These are phyloP conservation scores for Fusarium sacchari DNA, from an alignment of 2,329 filamentous ascomycete species.

Conservation along the genomic window DNA sequence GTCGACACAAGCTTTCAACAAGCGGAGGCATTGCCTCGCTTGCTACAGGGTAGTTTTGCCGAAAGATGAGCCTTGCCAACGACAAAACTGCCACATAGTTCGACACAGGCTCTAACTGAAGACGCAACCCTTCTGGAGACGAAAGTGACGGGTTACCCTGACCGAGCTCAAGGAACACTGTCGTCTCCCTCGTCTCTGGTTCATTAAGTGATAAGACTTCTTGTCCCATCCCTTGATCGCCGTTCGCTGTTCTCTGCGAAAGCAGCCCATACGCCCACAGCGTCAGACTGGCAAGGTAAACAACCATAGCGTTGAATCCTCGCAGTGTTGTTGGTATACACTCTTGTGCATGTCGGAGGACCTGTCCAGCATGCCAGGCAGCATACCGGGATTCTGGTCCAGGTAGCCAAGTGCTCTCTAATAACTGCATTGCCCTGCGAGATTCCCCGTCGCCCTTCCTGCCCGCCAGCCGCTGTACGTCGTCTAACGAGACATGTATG, in stretches of 20 bases:
- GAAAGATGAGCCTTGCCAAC: slow-evolving; percentile 26
- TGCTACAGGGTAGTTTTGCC: slow-evolving; percentile 33
- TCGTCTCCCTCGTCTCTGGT: slow-evolving; percentile 24
- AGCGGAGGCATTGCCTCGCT: slow-evolving; percentile 36
- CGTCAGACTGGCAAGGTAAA: slow-evolving; percentile 38
- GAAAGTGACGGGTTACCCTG: slow-evolving; percentile 30
- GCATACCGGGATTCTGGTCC: slow-evolving; percentile 36
- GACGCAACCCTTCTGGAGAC: slow-evolving; percentile 12
- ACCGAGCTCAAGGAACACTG: slow-evolving; percentile 31
- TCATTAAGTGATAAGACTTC: slow-evolving; percentile 33
- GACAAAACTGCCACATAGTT: slow-evolving; percentile 25
- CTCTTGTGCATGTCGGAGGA: slow-evolving; percentile 35
- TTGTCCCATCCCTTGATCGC: slow-evolving; percentile 4
- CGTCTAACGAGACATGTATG: slow-evolving; percentile 37
- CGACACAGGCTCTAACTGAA: slow-evolving; percentile 30
- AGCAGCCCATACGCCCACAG: slow-evolving; percentile 37
- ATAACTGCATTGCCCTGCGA: slow-evolving; percentile 15
- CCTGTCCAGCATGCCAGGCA: slow-evolving; percentile 40
- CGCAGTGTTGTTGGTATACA: slow-evolving; percentile 31
- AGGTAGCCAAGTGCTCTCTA: slow-evolving; percentile 32
- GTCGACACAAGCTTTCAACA: slow-evolving; percentile 33
- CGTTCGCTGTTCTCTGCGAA: slow-evolving; percentile 10
- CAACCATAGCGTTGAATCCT: slow-evolving; percentile 39
- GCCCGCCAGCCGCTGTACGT: slow-evolving; percentile 35
- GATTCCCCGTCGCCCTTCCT: slow-evolving; percentile 38